A percentile compares a stretch with the other conserved stretches of the same genome.
These are phyloP conservation scores for Cercospora zeina DNA, from an alignment of 2,329 filamentous ascomycete genomes.

Conservation along the genomic window DNA sequence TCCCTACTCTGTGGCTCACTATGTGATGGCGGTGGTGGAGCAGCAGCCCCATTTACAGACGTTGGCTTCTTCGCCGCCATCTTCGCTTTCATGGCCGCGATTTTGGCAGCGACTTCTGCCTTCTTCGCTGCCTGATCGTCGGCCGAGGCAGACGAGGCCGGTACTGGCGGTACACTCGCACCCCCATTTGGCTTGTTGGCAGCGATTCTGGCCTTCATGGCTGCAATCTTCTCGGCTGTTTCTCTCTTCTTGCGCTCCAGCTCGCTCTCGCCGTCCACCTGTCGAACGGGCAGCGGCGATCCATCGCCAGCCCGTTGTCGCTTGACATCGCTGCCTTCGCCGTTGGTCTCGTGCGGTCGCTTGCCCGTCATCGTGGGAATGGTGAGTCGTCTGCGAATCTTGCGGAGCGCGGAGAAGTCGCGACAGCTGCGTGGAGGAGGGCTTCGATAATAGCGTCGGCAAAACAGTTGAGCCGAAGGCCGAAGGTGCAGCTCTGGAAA, in stretches of 20 bases:
- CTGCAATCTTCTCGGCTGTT: conserved; percentile 40
- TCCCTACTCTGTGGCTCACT: conserved; percentile 18
- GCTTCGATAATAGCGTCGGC: background rate
- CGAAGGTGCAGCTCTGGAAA: background rate
- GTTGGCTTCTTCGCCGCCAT: conserved; percentile 35
- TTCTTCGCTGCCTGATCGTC: conserved; percentile 34
- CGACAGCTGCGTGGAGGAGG: background rate
- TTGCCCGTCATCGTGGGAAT: conserved; percentile 42
- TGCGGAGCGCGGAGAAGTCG: conserved; percentile 13
- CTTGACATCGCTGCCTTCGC: conserved; percentile 45
- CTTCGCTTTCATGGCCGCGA: conserved; percentile 40
- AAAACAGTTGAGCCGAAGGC: background rate
- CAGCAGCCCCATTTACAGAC: conserved; percentile 27
- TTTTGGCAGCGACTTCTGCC: conserved; percentile 37
- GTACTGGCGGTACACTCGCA: conserved; percentile 16
- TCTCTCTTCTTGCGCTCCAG: conserved; percentile 40
- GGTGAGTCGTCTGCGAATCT: background rate
- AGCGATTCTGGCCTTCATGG: conserved; percentile 41
- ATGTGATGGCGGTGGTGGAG: conserved; percentile 22
- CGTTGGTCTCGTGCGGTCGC: conserved; percentile 44
- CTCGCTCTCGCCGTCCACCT: conserved; percentile 30
- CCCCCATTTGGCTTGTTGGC: conserved; percentile 30
- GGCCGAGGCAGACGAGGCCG: conserved; percentile 20
- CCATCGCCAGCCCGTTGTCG: conserved; percentile 43
- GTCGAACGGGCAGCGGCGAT: conserved; percentile 38